A percentile compares a stretch with the other conserved stretches of the same genome.
Conservation (phyloP, 495 filamentous ascomycete genomes). For the Amphirosellinia nigrospora region DNA sequence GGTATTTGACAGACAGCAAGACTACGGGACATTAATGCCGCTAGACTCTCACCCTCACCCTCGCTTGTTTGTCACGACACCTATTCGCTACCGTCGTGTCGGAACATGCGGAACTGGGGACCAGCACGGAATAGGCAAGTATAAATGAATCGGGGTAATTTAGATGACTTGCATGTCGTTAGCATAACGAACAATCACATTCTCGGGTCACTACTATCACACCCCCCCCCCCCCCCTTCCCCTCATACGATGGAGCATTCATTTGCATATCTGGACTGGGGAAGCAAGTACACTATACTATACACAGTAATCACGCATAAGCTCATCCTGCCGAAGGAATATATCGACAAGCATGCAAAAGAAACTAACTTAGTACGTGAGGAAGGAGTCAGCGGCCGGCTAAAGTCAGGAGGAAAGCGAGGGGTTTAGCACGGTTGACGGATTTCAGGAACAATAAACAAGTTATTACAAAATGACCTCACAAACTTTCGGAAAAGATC, state of each 20-base stretch:
- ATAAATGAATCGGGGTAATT: not conserved
- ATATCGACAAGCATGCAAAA: not conserved
- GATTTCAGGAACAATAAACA: not conserved
- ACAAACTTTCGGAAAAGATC: not conserved
- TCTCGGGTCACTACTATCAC: not conserved
- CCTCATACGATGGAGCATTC: not conserved
- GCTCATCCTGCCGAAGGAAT: not conserved
- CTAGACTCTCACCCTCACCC: not conserved
- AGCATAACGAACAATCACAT: not conserved
- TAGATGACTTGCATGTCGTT: not conserved
- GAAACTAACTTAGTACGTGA: not conserved
- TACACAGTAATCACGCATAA: not conserved
- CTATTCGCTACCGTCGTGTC: slow-evolving; percentile 20
- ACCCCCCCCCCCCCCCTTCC: too few species aligned
- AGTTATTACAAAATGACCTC: not conserved
- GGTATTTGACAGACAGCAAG: not conserved
- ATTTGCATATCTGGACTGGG: too few species aligned
- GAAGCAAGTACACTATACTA: too few species aligned
- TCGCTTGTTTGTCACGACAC: not conserved
- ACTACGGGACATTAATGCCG: not conserved
- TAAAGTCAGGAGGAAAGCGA: not conserved
- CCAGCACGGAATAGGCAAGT: not conserved
- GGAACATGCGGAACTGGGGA: slow-evolving; percentile 10
- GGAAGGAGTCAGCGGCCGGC: not conserved
- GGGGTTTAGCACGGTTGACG: not conserved